These are phyloP conservation scores for Rhizoclosmatium globosum DNA, from an alignment of 192 early-diverging fungal species.

Conservation along the genomic window DNA sequence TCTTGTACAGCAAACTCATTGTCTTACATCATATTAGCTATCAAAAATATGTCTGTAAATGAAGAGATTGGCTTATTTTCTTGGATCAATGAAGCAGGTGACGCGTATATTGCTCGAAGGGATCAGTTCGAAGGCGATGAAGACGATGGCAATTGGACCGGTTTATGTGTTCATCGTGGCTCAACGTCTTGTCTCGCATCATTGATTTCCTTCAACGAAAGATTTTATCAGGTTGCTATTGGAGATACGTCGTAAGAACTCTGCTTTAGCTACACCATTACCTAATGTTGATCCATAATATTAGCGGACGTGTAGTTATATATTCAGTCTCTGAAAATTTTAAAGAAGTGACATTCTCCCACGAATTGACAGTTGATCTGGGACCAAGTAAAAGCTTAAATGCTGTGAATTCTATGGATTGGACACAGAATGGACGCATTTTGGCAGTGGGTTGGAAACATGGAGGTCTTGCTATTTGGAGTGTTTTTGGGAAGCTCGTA, in stretches of 20 bases:
- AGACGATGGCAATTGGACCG: constrained; percentile 35
- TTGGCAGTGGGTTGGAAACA: constrained; percentile 73
- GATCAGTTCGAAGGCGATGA: neutral
- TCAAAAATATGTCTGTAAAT: constrained; percentile 1
- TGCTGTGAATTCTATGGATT: constrained; percentile 62
- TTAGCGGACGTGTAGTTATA: constrained; percentile 60
- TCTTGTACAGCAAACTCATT: constrained; percentile 44
- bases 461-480: constrained; percentile 80
- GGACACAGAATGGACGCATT: constrained; percentile 78
- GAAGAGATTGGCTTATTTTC: constrained; percentile 55
- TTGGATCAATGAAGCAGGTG: constrained; percentile 68
- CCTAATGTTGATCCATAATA: neutral
- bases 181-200: constrained; percentile 44
- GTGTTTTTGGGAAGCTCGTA: constrained; percentile 74
- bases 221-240: constrained; percentile 75
- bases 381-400: constrained; percentile 37
- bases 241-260: constrained; percentile 50
- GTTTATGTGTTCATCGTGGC: constrained; percentile 43
- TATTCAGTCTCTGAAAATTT: constrained; percentile 62
- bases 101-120: constrained; percentile 64
- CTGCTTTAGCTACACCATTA: neutral
- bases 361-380: constrained; percentile 47
- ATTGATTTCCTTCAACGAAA: constrained; percentile 72
- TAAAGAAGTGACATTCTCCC: constrained; percentile 54
- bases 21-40: constrained; percentile 7